Base-by-base conservation (phyloP, 2,329 filamentous ascomycete species). In the Trichoderma endophyticum region DNA sequence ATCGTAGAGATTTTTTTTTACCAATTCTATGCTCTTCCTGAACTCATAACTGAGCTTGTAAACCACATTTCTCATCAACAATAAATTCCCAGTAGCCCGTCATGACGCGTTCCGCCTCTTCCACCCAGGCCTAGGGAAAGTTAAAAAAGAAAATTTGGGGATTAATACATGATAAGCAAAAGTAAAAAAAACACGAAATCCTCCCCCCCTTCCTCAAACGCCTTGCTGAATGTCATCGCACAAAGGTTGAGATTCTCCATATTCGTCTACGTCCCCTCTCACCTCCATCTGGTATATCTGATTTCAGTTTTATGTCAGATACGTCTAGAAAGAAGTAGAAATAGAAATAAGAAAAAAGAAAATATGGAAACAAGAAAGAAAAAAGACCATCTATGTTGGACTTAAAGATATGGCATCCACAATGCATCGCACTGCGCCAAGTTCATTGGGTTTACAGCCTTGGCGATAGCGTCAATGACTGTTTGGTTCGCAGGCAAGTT, bases 401-500 rank as follows among this genome's bases (percentile, higher is more conserved):
- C 73, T 82, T 86, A 98, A 79, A 98, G 84, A 84, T 97, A 99
- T 28, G 94, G 92, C 95, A 98, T 98, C 94, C 96, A 99, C 77
- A 99, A 84, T 72, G 95, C 91, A 85, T 99, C 96, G 78, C 93
- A 95, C 82, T 93, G 89, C 59, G 92, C 91, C 82, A 99, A 82
- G 80, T 96, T 94, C 84, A 93, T 90, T 1, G 96, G 96, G 82
- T 97, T 97, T 18, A 97, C 95, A 1, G 95, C 94, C 83, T 92
- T 92, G n/a, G 93, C 93, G 74, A 99, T 92, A 74, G 97, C 83
- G 82, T 99, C 96, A 78, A 99, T 95, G 34, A 97, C 94, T 54
- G 95, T 98, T 86, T 99, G 96, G 81, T 97, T 97, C 28, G 95
- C 95, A 7, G 96, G 96, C 76, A 99, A 83, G 79, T 94, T 95